Conservation (phyloP, 805 yeast species). For the Maudiozyma bulderi region DNA sequence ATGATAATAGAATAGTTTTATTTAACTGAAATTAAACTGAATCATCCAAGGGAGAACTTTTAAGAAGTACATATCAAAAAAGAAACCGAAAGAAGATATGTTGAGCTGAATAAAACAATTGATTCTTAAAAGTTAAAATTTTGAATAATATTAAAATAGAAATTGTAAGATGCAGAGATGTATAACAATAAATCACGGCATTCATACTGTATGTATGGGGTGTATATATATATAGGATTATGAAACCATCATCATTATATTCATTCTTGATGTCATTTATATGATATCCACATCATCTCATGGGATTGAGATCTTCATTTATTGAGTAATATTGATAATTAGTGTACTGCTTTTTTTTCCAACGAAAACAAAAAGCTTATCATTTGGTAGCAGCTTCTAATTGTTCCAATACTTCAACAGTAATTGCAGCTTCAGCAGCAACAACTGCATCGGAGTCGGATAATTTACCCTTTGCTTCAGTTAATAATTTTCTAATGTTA, state of each 20-base stretch:
- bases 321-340: no score
- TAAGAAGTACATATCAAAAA: no score
- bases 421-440: conserved; percentile 91
- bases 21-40: no score
- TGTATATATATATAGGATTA: background rate
- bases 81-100: no score
- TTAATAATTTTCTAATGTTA: conserved; percentile 67
- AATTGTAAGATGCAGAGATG: background rate
- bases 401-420: conserved; percentile 93
- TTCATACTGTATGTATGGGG: background rate
- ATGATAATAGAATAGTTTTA: no score
- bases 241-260: background rate
- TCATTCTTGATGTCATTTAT: no score
- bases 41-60: no score
- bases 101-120: background rate
- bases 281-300: no score
- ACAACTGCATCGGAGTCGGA: conserved; percentile 75
- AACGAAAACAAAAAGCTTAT: background rate
- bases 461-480: conserved; percentile 91
- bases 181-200: background rate
- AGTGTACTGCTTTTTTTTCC: background rate
- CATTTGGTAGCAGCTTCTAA: conserved; percentile 43
- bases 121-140: background rate
- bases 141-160: background rate
- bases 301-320: no score